These are phyloP conservation scores for Eutypa lata DNA, from an alignment of 2,329 filamentous ascomycete species.

Conservation along the genomic window DNA sequence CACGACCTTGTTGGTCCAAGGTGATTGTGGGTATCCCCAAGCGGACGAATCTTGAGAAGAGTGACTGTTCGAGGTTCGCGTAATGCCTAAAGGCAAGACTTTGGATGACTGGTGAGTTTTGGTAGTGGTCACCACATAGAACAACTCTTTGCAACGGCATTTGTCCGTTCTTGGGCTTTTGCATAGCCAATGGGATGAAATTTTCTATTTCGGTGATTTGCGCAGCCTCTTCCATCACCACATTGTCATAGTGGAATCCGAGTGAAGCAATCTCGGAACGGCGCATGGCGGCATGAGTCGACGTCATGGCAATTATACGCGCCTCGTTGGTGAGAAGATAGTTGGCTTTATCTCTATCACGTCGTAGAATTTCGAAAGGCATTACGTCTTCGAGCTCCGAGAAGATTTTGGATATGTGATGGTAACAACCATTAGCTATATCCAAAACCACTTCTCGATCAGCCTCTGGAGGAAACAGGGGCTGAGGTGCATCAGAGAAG, in stretches of 20 bases:
- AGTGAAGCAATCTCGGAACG: constrained; percentile 83
- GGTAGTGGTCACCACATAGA: constrained; percentile 90
- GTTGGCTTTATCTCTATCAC: constrained; percentile 88
- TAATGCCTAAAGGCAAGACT: constrained; percentile 92
- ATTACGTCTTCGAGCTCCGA: constrained; percentile 87
- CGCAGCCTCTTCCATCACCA: constrained; percentile 97
- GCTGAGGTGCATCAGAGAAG: constrained; percentile 83
- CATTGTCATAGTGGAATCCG: constrained; percentile 97
- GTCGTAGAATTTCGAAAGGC: constrained; percentile 90
- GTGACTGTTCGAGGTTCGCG: constrained; percentile 90
- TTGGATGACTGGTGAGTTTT: constrained; percentile 95
- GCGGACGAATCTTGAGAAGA: constrained; percentile 87
- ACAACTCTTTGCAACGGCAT: constrained; percentile 82
- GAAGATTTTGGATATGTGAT: constrained; percentile 87
- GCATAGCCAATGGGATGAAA: constrained; percentile 91
- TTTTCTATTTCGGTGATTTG: constrained; percentile 98
- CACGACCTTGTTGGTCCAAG: constrained; percentile 90
- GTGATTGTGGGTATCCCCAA: constrained; percentile 88
- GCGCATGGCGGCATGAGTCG: constrained; percentile 94
- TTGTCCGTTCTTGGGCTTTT: constrained; percentile 71
- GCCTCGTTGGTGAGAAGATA: constrained; percentile 94
- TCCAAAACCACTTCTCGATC: constrained; percentile 69
- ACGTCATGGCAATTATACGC: constrained; percentile 98
- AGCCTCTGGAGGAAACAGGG: constrained; percentile 69
- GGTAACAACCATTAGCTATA: constrained; percentile 78